Evolutionary conservation across 352 stramenopile genomes (phyloP).

Genomic region (Blastocystis sp.): DNA sequence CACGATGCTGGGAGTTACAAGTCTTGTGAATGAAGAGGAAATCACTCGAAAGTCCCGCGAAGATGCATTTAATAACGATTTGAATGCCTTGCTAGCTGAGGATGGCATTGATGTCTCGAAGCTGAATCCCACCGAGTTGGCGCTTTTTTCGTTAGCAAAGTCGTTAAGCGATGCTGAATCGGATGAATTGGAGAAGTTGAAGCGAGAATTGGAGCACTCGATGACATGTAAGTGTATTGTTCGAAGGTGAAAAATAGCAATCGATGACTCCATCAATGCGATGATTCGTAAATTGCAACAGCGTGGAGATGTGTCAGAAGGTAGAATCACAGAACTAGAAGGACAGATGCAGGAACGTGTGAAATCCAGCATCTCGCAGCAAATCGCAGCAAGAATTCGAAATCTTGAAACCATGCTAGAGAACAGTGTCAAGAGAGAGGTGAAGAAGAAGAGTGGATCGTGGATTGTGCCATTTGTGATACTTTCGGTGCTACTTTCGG

Average conservation of each 20-base stretch:
- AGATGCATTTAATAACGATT: constrained; percentile 50
- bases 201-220: constrained; percentile 68
- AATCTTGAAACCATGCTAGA: constrained; percentile 64
- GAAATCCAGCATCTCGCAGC: neutral
- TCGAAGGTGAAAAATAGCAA: constrained; percentile 68
- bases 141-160: neutral
- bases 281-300: constrained; percentile 73
- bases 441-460: constrained; percentile 33
- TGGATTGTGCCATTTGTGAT: constrained; percentile 49
- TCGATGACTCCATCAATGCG: constrained; percentile 73
- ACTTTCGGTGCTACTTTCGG: neutral
- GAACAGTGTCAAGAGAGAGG: constrained; percentile 53
- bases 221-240: constrained; percentile 71
- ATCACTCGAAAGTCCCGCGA: neutral
- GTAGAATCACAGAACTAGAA: constrained; percentile 65
- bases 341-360: constrained; percentile 60
- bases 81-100: neutral
- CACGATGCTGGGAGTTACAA: constrained; percentile 41
- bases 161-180: neutral
- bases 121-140: constrained; percentile 60
- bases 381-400: constrained; percentile 61
- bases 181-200: constrained; percentile 56
- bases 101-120: constrained; percentile 62
- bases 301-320: constrained; percentile 65
- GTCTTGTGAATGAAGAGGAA: constrained; percentile 1